These are phyloP conservation scores for Leccinum subtestaceum DNA, from an alignment of 768 basidiomycete genomes.

Conservation along the genomic window DNA sequence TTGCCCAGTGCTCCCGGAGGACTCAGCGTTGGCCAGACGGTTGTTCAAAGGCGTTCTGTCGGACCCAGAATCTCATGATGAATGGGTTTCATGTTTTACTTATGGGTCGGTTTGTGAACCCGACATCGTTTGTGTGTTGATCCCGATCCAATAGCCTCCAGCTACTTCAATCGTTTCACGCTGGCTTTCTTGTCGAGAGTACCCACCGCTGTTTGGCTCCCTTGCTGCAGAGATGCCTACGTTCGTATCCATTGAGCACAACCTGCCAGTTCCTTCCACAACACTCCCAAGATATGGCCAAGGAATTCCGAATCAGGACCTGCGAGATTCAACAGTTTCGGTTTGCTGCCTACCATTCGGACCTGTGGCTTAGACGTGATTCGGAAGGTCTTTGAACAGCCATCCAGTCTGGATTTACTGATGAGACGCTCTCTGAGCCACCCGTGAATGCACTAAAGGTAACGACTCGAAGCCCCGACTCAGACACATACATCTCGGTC, in stretches of 20 bases:
- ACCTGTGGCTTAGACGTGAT: constrained; percentile 56
- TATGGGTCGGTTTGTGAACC: too few relatives aligned
- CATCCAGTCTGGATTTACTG: constrained; percentile 48
- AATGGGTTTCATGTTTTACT: too few relatives aligned
- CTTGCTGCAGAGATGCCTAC: constrained; percentile 65
- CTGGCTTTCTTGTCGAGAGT: too few relatives aligned
- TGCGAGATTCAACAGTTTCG: constrained; percentile 67
- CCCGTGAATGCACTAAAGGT: constrained; percentile 64
- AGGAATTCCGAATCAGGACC: constrained; percentile 52
- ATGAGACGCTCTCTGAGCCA: constrained; percentile 54
- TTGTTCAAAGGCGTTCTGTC: too few relatives aligned
- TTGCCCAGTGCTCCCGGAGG: too few relatives aligned
- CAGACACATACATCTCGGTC: too few relatives aligned
- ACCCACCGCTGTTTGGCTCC: constrained; percentile 42
- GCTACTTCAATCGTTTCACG: too few relatives aligned
- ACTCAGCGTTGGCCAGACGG: too few relatives aligned
- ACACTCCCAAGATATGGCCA: constrained; percentile 46
- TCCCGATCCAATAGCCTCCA: too few relatives aligned
- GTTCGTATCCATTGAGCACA: constrained; percentile 69
- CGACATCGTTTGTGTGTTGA: too few relatives aligned
- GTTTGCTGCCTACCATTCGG: constrained; percentile 63
- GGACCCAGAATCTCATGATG: too few relatives aligned
- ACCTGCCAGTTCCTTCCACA: constrained; percentile 43
- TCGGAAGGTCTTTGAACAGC: constrained; percentile 63
- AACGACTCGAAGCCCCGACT: constrained; percentile 44